Percentiles rank a stretch among this genome's conserved stretches.
Conservation (phyloP, 2,329 filamentous ascomycete genomes). For the Claviceps sp. region DNA sequence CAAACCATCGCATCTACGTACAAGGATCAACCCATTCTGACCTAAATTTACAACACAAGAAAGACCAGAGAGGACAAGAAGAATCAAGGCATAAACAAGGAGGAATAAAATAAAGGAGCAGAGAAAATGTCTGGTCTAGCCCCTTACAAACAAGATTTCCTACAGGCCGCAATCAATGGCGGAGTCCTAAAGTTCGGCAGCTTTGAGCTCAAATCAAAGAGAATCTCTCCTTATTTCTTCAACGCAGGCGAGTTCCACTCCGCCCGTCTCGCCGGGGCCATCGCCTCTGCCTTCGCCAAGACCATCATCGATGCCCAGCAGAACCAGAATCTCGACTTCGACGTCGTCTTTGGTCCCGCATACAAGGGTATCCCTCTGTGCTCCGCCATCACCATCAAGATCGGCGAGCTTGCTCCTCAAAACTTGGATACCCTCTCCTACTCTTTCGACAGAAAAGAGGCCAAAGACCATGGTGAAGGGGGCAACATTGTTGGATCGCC, state of each 20-base stretch:
- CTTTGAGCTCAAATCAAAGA: slow-evolving; percentile 86
- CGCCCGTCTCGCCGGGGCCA: slow-evolving; percentile 61
- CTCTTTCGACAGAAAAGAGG: slow-evolving; percentile 91
- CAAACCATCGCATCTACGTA: too few relatives aligned
- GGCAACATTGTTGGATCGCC: slow-evolving; percentile 82
- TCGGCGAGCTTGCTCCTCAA: slow-evolving; percentile 53
- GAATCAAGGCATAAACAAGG: background rate
- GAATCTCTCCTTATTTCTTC: slow-evolving; percentile 92
- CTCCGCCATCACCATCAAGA: slow-evolving; percentile 60
- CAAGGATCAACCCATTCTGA: too few relatives aligned
- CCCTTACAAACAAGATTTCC: slow-evolving; percentile 59
- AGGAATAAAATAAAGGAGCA: background rate
- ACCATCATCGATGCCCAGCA: slow-evolving; percentile 39
- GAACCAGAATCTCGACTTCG: slow-evolving; percentile 43
- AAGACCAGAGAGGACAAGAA: background rate
- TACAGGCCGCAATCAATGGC: slow-evolving; percentile 53
- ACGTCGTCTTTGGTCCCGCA: slow-evolving; percentile 84
- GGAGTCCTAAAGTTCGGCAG: slow-evolving; percentile 68
- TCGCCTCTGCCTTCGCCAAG: slow-evolving; percentile 68
- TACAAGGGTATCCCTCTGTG: slow-evolving; percentile 97
- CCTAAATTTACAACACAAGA: too few relatives aligned
- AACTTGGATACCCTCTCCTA: slow-evolving; percentile 63
- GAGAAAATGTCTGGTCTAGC: slow-evolving; percentile 25
- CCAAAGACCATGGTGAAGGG: slow-evolving; percentile 90
- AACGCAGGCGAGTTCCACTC: slow-evolving; percentile 87